These are phyloP conservation scores for Mortierella sp. DNA, from an alignment of 371 early-diverging fungal genomes.

Conservation along the genomic window DNA sequence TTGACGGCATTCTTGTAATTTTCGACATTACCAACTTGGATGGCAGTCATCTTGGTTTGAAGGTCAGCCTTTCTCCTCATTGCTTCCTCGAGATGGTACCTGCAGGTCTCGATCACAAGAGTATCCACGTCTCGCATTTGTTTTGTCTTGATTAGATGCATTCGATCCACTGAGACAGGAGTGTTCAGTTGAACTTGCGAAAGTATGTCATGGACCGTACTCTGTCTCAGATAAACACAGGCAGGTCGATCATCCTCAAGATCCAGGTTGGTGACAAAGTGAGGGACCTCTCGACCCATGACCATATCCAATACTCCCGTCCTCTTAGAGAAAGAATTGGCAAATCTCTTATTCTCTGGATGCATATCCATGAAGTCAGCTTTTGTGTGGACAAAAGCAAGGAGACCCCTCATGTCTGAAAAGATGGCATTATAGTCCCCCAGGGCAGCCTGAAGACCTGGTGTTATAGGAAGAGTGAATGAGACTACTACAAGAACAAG, in stretches of 20 bases:
- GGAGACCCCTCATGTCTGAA: slow-evolving; percentile 6
- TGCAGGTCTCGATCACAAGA: no score
- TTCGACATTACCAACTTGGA: no score
- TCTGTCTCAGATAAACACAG: not conserved
- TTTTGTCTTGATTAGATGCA: slow-evolving; percentile 12
- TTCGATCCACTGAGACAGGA: not conserved
- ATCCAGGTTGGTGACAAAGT: slow-evolving; percentile 10
- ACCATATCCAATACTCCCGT: not conserved
- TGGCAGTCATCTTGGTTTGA: no score
- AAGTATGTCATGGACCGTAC: slow-evolving; percentile 9
- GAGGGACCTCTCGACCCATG: slow-evolving; percentile 8
- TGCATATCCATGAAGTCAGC: not conserved
- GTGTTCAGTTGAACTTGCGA: not conserved
- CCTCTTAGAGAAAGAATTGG: not conserved
- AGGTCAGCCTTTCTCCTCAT: no score
- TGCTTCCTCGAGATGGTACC: no score
- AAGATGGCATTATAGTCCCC: slow-evolving; percentile 10
- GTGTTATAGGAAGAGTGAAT: not conserved
- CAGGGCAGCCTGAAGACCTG: not conserved
- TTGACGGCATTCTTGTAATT: no score
- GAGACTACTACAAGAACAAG: slow-evolving; percentile 16
- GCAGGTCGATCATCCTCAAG: slow-evolving; percentile 10
- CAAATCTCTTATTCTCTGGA: not conserved
- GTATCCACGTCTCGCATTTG: slow-evolving; percentile 13
- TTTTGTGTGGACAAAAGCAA: slow-evolving; percentile 18